Evolutionary conservation across 1,139 yeast species (phyloP), one percentile per base, ranked within the genome.

Genomic region (Candida dubliniensis): DNA sequence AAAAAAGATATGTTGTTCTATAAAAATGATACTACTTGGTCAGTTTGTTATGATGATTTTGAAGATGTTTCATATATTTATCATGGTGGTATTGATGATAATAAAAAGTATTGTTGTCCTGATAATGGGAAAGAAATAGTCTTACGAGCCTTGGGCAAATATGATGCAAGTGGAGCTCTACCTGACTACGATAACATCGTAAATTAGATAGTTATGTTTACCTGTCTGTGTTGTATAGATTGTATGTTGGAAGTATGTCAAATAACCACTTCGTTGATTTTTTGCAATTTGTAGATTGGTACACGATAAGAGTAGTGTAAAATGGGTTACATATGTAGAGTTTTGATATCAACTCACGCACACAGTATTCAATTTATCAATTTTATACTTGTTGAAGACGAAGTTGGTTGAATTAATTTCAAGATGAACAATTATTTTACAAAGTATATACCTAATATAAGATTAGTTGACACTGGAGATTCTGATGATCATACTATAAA

Each of bases 361-460:
- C 23, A 18, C 23, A 4, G 5, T 18, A 18, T 18, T 18, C 5
- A 18, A 18, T 18, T 5, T 18, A 18, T 18, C 23, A 18, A 18
- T 5, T 18, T 18, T 5, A 18, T 5, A 18, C 23, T 18, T 3
- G 5, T 5, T 18, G 23, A 18, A 5, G 23, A 18, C 23, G 23
- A 18, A 18, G 23, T 18, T 18, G 23, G 23, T 18, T 18, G 23
- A 5, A 4, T 18, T 18, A 18, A 18, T 5, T 18, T 18, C 23
- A 18, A 18, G 32, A 59, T 60, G 64, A 53, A 49, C 35, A 48
- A 48, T 26, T 60, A 60, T 42, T 45, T 61, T 29, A 49, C 55
- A 31, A 60, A 58, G 43, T 54, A 55, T 40, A 52, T 61, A 27
- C 59, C 62, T 7, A 48, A 44, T 38, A 41, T 54, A 27, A 54